Conservation (phyloP, 2,329 filamentous ascomycete species). For the Phyllosticta citrichinensis region DNA sequence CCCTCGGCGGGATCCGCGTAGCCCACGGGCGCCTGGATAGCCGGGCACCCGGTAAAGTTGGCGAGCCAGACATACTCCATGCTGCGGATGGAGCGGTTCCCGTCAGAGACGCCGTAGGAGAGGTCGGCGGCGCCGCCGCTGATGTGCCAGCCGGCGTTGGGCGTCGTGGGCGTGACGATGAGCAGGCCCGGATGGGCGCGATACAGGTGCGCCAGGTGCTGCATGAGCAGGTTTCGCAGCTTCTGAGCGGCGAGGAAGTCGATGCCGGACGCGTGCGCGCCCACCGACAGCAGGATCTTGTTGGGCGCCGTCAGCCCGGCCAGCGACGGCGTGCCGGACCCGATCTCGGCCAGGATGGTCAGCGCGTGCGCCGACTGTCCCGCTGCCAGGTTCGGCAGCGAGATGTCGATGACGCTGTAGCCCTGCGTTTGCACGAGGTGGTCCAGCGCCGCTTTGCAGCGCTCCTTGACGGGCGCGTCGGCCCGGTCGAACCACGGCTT, state of each 20-base stretch:
- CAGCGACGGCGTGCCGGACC: slow-evolving; percentile 41
- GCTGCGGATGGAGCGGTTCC: slow-evolving; percentile 59
- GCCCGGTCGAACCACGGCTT: slow-evolving; percentile 60
- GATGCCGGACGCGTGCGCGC: slow-evolving; percentile 50
- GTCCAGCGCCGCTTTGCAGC: slow-evolving; percentile 53
- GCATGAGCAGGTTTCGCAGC: slow-evolving; percentile 67
- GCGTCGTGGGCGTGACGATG: slow-evolving; percentile 68
- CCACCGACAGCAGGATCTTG: slow-evolving; percentile 58
- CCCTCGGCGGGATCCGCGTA: slow-evolving; percentile 52
- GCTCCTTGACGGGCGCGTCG: slow-evolving; percentile 50
- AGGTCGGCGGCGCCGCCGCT: slow-evolving; percentile 52
- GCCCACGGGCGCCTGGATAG: slow-evolving; percentile 64
- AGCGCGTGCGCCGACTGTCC: slow-evolving; percentile 68
- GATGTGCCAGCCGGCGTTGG: slow-evolving; percentile 65
- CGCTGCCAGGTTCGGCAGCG: slow-evolving; percentile 56
- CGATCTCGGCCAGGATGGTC: slow-evolving; percentile 65
- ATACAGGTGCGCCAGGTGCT: slow-evolving; percentile 64
- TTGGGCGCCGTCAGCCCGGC: slow-evolving; percentile 55
- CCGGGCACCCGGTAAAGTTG: slow-evolving; percentile 71
- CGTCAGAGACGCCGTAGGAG: slow-evolving; percentile 57
- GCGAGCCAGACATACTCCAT: slow-evolving; percentile 84
- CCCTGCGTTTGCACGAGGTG: slow-evolving; percentile 43
- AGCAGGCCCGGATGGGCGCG: slow-evolving; percentile 62
- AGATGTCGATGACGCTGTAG: slow-evolving; percentile 51
- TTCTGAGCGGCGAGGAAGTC: slow-evolving; percentile 67